Evolutionary conservation across 2,329 filamentous ascomycete genomes (phyloP), one percentile per base, ranked within the genome.

Genomic region (Microsporum ferrugineum): DNA sequence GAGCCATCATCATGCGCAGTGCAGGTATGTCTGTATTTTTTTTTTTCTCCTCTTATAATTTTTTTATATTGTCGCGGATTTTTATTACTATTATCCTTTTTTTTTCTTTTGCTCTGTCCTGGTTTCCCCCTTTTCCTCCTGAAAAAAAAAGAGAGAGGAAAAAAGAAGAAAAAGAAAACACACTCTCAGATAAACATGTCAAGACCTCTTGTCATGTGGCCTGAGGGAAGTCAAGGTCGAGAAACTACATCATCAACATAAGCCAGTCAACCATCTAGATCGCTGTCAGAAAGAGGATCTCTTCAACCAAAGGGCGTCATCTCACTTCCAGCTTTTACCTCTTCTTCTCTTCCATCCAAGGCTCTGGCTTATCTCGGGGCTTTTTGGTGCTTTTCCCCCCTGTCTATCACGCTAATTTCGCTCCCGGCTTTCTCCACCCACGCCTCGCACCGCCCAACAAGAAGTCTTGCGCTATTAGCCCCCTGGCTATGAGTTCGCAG

Each of bases 1-100:
- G 85, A 69, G 84, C 85, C 41, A 84, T 91, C 41, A 82, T 94
- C 65, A 76, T 82, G 57, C 80, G 80, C 67, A 82, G 83, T 73
- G 81, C 82, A 78, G 87, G 89, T 92, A 76, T 79, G 84, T 43
- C 34, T 41, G 4, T 23, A 49, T 59, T 57, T 58, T 39, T 58
- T 60, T 61, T 34, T 56, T 3, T 56, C 53, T 33, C 33, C 49
- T 43, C 5, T 56, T 43, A 17, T 49, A 41, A 10, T 36, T n/a
- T 57, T n/a, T 51, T 49, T 17, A 47, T 47, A 27, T 43, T 47
- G 43, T 17, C 17, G 17, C 17, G 17, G 17, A 23, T 23, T 23
- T 23, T 23, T 23, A 23, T 23, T 23, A 23, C 17, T 23, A 23
- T 23, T 23, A 23, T 43, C 38, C 12, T 41, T 14, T 14, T 14